Evolutionary conservation across 371 early-diverging fungal genomes (phyloP), one percentile per base, ranked within the genome.

Genomic region (Apophysomyces variabilis): DNA sequence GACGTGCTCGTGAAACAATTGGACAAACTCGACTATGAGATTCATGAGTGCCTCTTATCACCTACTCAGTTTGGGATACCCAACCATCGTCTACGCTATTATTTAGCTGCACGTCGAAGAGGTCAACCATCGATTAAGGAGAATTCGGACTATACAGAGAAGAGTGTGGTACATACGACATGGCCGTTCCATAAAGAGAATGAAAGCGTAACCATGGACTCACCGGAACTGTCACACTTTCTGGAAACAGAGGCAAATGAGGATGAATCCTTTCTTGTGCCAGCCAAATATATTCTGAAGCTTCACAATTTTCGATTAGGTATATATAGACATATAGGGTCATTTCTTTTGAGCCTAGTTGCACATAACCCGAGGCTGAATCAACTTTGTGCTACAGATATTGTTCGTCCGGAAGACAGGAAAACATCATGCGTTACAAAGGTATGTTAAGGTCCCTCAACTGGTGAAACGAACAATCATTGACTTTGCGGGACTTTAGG

Each of bases 401-500:
- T 91, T 56, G 85, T 89, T 11, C 77, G 69, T 7, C 80, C 87
- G 7, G 56, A 73, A 6, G 82, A 83, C 38, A 69, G 43, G 21
- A 67, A 74, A 61, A 87, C 88, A 35, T 85, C 91, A 14, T 88
- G 89, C 60, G 90, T 94, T 66, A 94, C 94, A 46, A 92, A 93
- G 71, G 85, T 83, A 57, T 59, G 44, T 38, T 26, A 26, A 26
- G 32, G 32, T 26, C 32, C 32, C 32, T 26, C 32, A 26, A 3
- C 3, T 26, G 32, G 32, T 26, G 32, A 26, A 26, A 26, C 32
- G 32, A 26, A 26, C 32, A 26, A 26, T 26, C 32, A 26, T 26
- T 26, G 32, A 26, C 26, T 26, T 2, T 26, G 62, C n/a, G 37
- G 13, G 13, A 41, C 8, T 41, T 14, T 39, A 82, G 85, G 86